Conservation (phyloP, 2,329 filamentous ascomycete species). For the Diaporthe batatas region DNA sequence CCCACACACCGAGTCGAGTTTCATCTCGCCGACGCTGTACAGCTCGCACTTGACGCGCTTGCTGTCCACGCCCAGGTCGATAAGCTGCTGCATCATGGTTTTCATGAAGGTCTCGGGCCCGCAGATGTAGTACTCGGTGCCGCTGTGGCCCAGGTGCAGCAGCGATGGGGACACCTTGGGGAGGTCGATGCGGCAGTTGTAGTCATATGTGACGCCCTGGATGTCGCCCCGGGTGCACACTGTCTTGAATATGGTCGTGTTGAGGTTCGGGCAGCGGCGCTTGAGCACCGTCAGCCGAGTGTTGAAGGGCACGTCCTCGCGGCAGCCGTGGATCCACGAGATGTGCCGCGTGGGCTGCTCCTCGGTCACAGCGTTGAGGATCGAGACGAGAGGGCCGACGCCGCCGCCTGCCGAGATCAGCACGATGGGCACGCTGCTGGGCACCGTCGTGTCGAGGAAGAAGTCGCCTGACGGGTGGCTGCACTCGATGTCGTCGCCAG, state of each 20-base stretch:
- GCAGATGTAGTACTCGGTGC: constrained; percentile 62
- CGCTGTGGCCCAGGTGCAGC: constrained; percentile 55
- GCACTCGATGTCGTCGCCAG: constrained; percentile 71
- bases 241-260: constrained; percentile 60
- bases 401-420: constrained; percentile 70
- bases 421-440: constrained; percentile 60
- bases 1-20: constrained; percentile 36
- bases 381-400: constrained; percentile 67
- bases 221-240: constrained; percentile 58
- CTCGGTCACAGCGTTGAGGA: constrained; percentile 64
- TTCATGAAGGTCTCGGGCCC: constrained; percentile 63
- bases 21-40: constrained; percentile 56
- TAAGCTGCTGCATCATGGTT: constrained; percentile 57
- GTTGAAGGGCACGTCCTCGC: constrained; percentile 63
- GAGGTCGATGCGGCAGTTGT: constrained; percentile 57
- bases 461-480: constrained; percentile 73
- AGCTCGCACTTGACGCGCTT: constrained; percentile 55
- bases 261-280: constrained; percentile 48
- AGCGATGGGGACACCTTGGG: constrained; percentile 55
- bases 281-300: constrained; percentile 60
- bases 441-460: constrained; percentile 58
- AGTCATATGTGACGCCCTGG: constrained; percentile 55
- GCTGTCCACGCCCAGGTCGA: constrained; percentile 52
- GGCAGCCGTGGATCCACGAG: constrained; percentile 68
- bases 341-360: constrained; percentile 58